A percentile compares a stretch with the other conserved stretches of the same genome.
Evolutionary conservation across 208 protist genomes (phyloP).

Genomic region (Porcisia hertigi): DNA sequence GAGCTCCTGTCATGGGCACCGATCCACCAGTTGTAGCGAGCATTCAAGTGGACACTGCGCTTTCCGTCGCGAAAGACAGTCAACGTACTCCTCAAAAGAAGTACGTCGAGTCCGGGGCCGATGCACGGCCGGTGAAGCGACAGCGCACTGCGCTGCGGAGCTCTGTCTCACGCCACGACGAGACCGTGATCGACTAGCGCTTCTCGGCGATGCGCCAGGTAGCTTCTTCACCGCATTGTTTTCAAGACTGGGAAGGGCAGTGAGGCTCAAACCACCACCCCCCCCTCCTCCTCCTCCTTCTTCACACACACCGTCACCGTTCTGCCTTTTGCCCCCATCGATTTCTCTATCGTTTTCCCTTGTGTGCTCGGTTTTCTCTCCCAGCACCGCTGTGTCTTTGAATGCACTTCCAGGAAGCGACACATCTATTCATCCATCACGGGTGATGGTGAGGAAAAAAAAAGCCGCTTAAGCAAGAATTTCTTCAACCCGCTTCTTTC

Average conservation of each 20-base stretch:
- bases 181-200: slow-evolving; percentile 24
- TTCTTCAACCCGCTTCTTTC: neutral
- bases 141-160: slow-evolving; percentile 11
- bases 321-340: too few relatives aligned
- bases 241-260: neutral
- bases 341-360: too few relatives aligned
- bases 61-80: neutral
- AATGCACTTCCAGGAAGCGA: too few relatives aligned
- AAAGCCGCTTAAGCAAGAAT: too few relatives aligned
- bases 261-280: too few relatives aligned
- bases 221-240: neutral
- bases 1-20: neutral
- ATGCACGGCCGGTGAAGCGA: slow-evolving; percentile 10
- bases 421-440: too few relatives aligned
- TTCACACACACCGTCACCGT: too few relatives aligned
- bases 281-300: too few relatives aligned
- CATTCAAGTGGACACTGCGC: neutral
- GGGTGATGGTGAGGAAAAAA: too few relatives aligned
- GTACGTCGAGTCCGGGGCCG: neutral
- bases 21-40: neutral
- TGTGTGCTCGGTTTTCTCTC: too few relatives aligned
- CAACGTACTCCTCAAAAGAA: neutral
- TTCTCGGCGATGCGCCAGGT: neutral
- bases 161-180: slow-evolving; percentile 8
- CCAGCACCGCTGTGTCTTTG: too few relatives aligned